phyloP scores from a whole-genome alignment of 176 grass and related monocot genomes.

The Oryza meyeriana region DNA sequence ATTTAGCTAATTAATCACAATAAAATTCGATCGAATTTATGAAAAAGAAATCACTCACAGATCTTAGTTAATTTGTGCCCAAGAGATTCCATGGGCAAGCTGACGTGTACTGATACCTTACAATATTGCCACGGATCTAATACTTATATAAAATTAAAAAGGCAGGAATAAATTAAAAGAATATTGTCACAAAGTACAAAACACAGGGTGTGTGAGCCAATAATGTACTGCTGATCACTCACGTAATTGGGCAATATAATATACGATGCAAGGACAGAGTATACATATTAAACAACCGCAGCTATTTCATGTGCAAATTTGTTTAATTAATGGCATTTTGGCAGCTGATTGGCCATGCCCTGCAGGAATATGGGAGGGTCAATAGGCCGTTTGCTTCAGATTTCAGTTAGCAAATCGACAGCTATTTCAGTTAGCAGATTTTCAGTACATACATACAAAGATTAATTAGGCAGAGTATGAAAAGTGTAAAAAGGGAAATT shows the following conservation, averaged over 20 bases:
- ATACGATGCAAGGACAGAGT: background rate
- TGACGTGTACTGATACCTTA: slow-evolving; percentile 15
- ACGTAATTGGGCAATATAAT: slow-evolving; percentile 15
- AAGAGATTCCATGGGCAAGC: slow-evolving; percentile 43
- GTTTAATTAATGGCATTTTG: background rate
- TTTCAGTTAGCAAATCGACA: background rate
- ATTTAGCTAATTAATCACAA: background rate
- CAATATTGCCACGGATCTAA: slow-evolving; percentile 36
- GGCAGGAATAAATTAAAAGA: background rate
- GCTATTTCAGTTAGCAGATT: background rate
- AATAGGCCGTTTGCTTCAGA: background rate
- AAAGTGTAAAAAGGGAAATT: background rate
- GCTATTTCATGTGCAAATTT: slow-evolving; percentile 10
- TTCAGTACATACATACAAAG: background rate
- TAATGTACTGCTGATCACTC: slow-evolving; percentile 10
- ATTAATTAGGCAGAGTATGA: background rate
- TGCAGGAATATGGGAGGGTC: background rate
- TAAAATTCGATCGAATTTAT: background rate
- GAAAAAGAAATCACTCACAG: background rate
- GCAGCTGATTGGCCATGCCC: background rate
- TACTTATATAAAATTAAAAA: slow-evolving; percentile 5
- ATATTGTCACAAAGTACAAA: slow-evolving; percentile 39
- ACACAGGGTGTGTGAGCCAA: slow-evolving; percentile 37
- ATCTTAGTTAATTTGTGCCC: slow-evolving; percentile 2
- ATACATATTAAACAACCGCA: slow-evolving; percentile 9